Evolutionary conservation across 2,329 filamentous ascomycete species (phyloP).

Genomic region (Trichoderma lentiforme): DNA sequence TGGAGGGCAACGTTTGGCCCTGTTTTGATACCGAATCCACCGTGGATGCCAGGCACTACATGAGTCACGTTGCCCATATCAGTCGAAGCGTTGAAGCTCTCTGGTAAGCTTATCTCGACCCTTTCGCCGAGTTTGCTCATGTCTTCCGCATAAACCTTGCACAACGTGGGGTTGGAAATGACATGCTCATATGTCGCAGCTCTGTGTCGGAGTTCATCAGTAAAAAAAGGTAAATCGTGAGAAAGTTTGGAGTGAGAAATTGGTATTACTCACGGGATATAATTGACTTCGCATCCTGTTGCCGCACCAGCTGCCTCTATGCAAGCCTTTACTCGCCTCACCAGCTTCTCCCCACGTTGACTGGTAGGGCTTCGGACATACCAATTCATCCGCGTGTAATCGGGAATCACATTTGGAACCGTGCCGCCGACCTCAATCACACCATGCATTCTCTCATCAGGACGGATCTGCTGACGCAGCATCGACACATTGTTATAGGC

Average conservation of each 20-base stretch:
- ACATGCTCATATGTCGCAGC: constrained; percentile 43
- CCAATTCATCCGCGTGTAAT: constrained; percentile 39
- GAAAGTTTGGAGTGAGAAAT: neutral
- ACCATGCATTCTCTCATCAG: constrained; percentile 37
- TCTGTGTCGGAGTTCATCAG: constrained; percentile 20
- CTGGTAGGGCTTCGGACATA: constrained; percentile 37
- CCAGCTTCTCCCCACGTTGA: constrained; percentile 27
- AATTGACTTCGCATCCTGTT: constrained; percentile 35
- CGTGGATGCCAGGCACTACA: constrained; percentile 45
- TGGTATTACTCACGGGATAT: constrained; percentile 31
- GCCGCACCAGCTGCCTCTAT: constrained; percentile 35
- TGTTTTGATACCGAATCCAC: constrained; percentile 44
- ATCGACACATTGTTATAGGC: constrained; percentile 37
- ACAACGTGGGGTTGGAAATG: constrained; percentile 43
- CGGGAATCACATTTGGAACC: constrained; percentile 39
- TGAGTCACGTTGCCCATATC: constrained; percentile 53
- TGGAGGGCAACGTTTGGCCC: constrained; percentile 36
- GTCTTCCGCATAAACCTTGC: constrained; percentile 40
- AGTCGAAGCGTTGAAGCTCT: constrained; percentile 40
- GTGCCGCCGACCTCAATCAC: constrained; percentile 37
- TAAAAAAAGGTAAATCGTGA: neutral
- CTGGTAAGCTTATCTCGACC: constrained; percentile 34
- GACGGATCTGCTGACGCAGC: constrained; percentile 37
- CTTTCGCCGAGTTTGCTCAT: constrained; percentile 41
- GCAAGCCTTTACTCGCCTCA: constrained; percentile 34